Evolutionary conservation across 2,329 filamentous ascomycete species (phyloP).

Genomic region (Albophoma yamanashiensis): DNA sequence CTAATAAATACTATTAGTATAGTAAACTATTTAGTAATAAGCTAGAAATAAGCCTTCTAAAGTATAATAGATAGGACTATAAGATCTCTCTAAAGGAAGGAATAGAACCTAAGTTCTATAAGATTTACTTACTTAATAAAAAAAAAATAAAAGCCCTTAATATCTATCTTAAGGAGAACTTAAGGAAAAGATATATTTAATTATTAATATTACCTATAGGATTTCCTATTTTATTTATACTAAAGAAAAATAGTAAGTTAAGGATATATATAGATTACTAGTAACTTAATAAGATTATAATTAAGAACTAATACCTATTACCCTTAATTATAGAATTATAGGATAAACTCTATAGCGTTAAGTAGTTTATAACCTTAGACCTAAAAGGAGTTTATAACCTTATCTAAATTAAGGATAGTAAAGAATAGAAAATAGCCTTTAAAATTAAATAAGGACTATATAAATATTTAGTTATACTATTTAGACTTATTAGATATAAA

Average conservation of each 20-base stretch:
- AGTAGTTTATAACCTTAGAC: not conserved
- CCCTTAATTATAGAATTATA: not conserved
- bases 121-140: not conserved
- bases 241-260: no score
- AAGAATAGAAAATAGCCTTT: not conserved
- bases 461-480: not conserved
- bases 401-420: not conserved
- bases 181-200: not conserved
- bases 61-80: not conserved
- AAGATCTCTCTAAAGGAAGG: not conserved
- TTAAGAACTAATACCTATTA: not conserved
- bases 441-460: not conserved
- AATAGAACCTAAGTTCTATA: not conserved
- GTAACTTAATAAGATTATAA: not conserved
- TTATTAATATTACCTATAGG: no score
- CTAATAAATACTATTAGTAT: not conserved
- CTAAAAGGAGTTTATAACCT: not conserved
- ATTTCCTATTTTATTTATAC: no score
- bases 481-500: no score
- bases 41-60: not conserved
- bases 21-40: not conserved
- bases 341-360: not conserved
- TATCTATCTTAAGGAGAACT: not conserved
- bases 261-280: not conserved
- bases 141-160: not conserved